A percentile compares a stretch with the other conserved stretches of the same genome.
Evolutionary conservation across 2,329 filamentous ascomycete genomes (phyloP).

Genomic region (Fusarium ramigenum): DNA sequence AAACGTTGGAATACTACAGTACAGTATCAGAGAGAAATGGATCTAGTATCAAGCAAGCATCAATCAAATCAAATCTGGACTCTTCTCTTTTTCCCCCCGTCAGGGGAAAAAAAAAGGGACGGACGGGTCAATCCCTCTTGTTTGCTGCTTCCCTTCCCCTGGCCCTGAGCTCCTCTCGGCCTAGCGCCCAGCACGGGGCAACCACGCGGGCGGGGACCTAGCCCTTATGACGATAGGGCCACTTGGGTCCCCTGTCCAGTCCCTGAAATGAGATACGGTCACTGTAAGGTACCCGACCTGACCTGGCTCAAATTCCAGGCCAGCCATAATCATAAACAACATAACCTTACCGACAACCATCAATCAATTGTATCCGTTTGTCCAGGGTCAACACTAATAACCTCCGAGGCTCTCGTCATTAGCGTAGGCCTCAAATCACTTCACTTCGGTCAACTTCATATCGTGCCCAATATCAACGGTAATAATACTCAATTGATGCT

Average conservation of each 20-base stretch:
- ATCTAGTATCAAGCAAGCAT: slow-evolving; percentile 16
- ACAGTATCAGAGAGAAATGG: neutral
- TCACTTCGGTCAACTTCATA: neutral
- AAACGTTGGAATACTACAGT: neutral
- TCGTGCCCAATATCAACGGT: slow-evolving; percentile 4
- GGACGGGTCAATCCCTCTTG: slow-evolving; percentile 8
- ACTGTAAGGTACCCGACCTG: slow-evolving; percentile 34
- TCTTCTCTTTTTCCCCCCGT: slow-evolving; percentile 33
- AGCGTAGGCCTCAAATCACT: slow-evolving; percentile 3
- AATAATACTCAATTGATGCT: slow-evolving; percentile 7
- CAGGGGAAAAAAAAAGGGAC: slow-evolving; percentile 37
- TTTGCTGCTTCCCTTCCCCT: slow-evolving; percentile 15
- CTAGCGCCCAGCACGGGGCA: slow-evolving; percentile 37
- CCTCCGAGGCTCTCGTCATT: slow-evolving; percentile 3
- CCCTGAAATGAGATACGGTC: slow-evolving; percentile 34
- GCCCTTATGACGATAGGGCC: slow-evolving; percentile 15
- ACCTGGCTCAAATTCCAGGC: slow-evolving; percentile 27
- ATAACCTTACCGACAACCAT: neutral
- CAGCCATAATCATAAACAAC: neutral
- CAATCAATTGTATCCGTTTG: neutral
- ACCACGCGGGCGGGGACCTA: slow-evolving; percentile 21
- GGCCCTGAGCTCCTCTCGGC: slow-evolving; percentile 27
- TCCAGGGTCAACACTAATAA: neutral
- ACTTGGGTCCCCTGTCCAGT: slow-evolving; percentile 20
- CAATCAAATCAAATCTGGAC: neutral